Conservation (phyloP, 2,329 filamentous ascomycete species). For the Aspergillus vadensis region DNA sequence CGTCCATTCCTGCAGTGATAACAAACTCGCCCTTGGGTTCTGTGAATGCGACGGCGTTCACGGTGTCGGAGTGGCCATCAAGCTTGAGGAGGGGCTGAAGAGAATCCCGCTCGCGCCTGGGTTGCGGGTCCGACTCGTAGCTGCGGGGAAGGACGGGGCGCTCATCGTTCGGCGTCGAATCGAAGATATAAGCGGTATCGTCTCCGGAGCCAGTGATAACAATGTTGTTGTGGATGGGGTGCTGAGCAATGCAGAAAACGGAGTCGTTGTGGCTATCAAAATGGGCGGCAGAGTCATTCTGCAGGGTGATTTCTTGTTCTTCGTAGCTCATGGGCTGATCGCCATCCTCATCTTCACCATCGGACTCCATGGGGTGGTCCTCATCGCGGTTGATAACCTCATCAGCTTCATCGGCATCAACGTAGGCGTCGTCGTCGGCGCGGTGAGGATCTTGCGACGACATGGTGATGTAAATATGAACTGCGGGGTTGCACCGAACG, state of each 20-base stretch:
- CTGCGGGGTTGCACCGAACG: background rate
- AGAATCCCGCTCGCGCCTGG: constrained; percentile 59
- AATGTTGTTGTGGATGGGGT: constrained; percentile 75
- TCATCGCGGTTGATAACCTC: constrained; percentile 71
- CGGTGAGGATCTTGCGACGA: constrained; percentile 40
- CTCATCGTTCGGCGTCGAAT: constrained; percentile 64
- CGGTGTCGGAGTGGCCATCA: constrained; percentile 88
- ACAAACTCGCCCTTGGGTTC: constrained; percentile 79
- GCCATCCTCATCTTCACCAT: constrained; percentile 56
- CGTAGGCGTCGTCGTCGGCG: constrained; percentile 68
- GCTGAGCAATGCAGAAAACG: constrained; percentile 92
- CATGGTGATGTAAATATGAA: constrained; percentile 26
- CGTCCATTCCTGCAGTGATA: constrained; percentile 85
- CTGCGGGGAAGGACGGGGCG: constrained; percentile 72
- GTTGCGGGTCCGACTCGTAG: constrained; percentile 68
- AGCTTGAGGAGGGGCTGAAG: constrained; percentile 71
- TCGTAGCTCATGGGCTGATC: constrained; percentile 51
- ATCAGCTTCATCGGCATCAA: constrained; percentile 74
- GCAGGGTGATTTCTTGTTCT: constrained; percentile 70
- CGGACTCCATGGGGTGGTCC: constrained; percentile 78
- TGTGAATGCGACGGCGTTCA: constrained; percentile 85
- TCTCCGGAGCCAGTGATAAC: constrained; percentile 85
- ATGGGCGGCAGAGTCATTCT: constrained; percentile 92
- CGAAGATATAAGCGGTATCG: constrained; percentile 84
- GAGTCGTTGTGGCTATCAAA: constrained; percentile 90